Conservation (phyloP, 2,329 filamentous ascomycete species). For the Fusarium napiforme region DNA sequence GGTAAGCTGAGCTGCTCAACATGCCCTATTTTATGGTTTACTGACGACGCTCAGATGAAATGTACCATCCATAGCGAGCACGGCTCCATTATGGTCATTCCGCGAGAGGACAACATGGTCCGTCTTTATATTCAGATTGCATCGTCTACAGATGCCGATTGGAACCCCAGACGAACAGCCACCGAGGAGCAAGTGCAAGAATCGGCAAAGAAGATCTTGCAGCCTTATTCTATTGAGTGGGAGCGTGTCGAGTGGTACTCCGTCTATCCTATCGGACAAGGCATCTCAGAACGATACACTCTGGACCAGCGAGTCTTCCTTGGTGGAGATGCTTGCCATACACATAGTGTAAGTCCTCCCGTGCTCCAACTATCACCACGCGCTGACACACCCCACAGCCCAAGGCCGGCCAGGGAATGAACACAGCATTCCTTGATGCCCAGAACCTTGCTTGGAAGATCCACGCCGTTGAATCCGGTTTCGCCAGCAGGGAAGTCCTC, state of each 20-base stretch:
- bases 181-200: constrained; percentile 72
- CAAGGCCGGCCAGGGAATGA: constrained; percentile 84
- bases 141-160: constrained; percentile 69
- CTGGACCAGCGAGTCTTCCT: constrained; percentile 77
- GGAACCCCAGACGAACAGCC: constrained; percentile 70
- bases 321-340: constrained; percentile 82
- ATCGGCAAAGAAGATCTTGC: constrained; percentile 72
- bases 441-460: constrained; percentile 97
- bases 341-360: constrained; percentile 72
- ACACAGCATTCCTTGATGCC: constrained; percentile 82
- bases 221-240: constrained; percentile 75
- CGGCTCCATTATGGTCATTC: constrained; percentile 84
- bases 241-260: constrained; percentile 79
- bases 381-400: constrained; percentile 62
- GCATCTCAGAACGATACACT: constrained; percentile 75
- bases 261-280: constrained; percentile 80
- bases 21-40: neutral
- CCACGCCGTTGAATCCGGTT: constrained; percentile 86
- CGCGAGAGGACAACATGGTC: constrained; percentile 75
- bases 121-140: constrained; percentile 76
- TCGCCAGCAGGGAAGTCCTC: constrained; percentile 79
- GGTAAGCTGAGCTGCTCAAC: constrained; percentile 50
- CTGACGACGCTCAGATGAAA: constrained; percentile 71
- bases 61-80: constrained; percentile 79
- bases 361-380: constrained; percentile 33